Conservation (phyloP, 768 basidiomycete species). For the Arthromyces matolae region DNA sequence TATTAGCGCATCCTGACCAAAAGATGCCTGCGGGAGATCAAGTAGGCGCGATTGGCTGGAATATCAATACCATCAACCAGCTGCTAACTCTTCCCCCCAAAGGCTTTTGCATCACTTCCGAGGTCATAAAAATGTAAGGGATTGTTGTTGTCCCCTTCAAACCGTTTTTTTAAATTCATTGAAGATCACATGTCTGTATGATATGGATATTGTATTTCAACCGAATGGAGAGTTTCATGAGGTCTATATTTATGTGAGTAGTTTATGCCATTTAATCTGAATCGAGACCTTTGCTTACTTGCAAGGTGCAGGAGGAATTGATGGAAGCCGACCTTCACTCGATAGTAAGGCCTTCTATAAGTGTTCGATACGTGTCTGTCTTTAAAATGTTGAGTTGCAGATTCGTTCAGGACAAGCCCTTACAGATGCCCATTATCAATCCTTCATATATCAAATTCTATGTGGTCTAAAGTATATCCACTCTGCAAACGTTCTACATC, state of each 20-base stretch:
- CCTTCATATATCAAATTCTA: conserved; percentile 96
- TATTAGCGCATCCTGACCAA: conserved; percentile 94
- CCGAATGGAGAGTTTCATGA: conserved; percentile 91
- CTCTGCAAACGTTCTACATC: conserved; percentile 94
- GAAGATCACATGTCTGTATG: conserved; percentile 97
- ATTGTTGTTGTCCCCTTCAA: conserved; percentile 8
- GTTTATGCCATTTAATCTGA: no score
- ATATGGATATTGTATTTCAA: conserved; percentile 97
- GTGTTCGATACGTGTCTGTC: background rate
- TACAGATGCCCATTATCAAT: conserved; percentile 90
- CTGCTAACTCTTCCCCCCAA: no score
- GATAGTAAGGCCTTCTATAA: conserved; percentile 70
- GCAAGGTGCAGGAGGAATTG: conserved; percentile 99
- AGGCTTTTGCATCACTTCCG: conserved; percentile 96
- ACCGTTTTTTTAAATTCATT: conserved; percentile 16
- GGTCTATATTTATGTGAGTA: conserved; percentile 85
- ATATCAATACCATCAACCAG: no score
- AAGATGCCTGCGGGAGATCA: conserved; percentile 92
- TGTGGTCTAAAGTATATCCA: conserved; percentile 98
- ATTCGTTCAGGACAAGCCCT: conserved; percentile 84
- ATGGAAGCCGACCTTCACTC: conserved; percentile 99
- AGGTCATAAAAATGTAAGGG: conserved; percentile 96
- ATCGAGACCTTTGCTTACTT: no score
- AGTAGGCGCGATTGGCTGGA: conserved; percentile 54
- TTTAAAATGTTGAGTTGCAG: conserved; percentile 30